phyloP scores from a whole-genome alignment of 495 filamentous ascomycete species.

The Apiosordaria backusii region DNA sequence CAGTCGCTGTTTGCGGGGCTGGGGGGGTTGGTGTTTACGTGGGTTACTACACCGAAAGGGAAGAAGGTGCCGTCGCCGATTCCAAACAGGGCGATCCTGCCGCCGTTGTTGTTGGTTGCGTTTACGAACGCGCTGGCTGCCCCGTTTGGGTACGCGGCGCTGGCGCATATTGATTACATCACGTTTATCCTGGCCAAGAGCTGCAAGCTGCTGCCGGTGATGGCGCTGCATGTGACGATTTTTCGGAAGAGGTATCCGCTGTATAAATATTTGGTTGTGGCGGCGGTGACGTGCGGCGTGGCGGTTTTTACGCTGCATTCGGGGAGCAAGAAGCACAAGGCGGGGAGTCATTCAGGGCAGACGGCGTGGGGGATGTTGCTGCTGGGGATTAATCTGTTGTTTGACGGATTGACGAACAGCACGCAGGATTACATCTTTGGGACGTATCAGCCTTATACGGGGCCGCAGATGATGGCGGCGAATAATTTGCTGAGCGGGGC shows the following conservation, averaged over 20 bases:
- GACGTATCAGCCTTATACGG: constrained; percentile 70
- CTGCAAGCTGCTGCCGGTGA: constrained; percentile 96
- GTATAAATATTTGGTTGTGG: constrained; percentile 94
- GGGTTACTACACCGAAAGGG: constrained; percentile 55
- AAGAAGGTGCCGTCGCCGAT: constrained; percentile 62
- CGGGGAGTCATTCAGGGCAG: constrained; percentile 36
- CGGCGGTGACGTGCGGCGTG: constrained; percentile 84
- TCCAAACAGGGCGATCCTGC: constrained; percentile 66
- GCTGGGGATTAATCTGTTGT: constrained; percentile 85
- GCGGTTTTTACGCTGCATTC: constrained; percentile 92
- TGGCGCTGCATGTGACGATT: constrained; percentile 90
- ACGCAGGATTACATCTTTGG: constrained; percentile 94
- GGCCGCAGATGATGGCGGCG: constrained; percentile 99
- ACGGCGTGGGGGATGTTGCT: constrained; percentile 74
- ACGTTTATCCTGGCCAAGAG: constrained; percentile 97
- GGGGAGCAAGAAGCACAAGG: constrained; percentile 54
- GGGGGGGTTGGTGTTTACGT: constrained; percentile 78
- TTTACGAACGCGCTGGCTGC: constrained; percentile 82
- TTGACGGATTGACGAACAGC: constrained; percentile 93
- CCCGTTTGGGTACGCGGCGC: constrained; percentile 91
- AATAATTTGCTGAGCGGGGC: constrained; percentile 80
- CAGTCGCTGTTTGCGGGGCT: constrained; percentile 86
- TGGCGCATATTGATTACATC: constrained; percentile 96
- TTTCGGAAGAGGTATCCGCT: constrained; percentile 88
- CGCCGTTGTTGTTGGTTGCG: constrained; percentile 80